phyloP scores from a whole-genome alignment of 1,139 yeast genomes.

The Zygosaccharomyces pseudobailii region DNA sequence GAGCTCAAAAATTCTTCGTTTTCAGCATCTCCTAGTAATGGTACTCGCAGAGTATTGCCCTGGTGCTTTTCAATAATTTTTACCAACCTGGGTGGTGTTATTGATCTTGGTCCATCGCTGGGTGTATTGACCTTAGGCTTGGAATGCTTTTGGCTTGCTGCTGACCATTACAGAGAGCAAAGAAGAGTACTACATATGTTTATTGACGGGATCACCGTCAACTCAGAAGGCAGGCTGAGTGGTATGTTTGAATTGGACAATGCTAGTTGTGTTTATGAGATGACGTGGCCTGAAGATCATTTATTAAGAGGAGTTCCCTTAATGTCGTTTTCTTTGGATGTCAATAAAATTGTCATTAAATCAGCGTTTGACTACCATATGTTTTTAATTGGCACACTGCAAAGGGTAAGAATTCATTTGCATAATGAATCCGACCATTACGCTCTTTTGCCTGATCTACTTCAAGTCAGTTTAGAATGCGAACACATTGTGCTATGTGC shows the following conservation, averaged over 20 bases:
- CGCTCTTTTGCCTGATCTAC: constrained; percentile 48
- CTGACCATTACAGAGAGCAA: constrained; percentile 65
- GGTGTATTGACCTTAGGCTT: constrained; percentile 57
- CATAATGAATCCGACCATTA: constrained; percentile 61
- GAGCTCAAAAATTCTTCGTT: constrained; percentile 9
- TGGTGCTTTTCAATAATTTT: constrained; percentile 66
- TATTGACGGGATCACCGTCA: constrained; percentile 47
- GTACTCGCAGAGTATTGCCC: constrained; percentile 42
- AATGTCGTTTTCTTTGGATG: constrained; percentile 56
- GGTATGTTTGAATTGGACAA: constrained; percentile 54
- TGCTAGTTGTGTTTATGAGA: constrained; percentile 56
- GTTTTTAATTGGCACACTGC: constrained; percentile 59
- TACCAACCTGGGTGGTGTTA: constrained; percentile 47
- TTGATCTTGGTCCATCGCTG: constrained; percentile 80
- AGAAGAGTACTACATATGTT: constrained; percentile 67
- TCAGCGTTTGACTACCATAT: constrained; percentile 80
- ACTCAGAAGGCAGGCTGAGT: constrained; percentile 73
- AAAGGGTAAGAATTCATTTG: constrained; percentile 50
- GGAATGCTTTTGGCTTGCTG: constrained; percentile 63
- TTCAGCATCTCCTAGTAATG: constrained; percentile 5
- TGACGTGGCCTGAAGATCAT: constrained; percentile 59
- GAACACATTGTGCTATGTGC: constrained; percentile 56
- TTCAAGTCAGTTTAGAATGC: constrained; percentile 54
- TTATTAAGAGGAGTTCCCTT: constrained; percentile 56
- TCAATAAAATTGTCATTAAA: constrained; percentile 53